These are phyloP conservation scores for Scopulariopsis brevicaulis DNA, from an alignment of 2,329 filamentous ascomycete genomes.

Conservation along the genomic window DNA sequence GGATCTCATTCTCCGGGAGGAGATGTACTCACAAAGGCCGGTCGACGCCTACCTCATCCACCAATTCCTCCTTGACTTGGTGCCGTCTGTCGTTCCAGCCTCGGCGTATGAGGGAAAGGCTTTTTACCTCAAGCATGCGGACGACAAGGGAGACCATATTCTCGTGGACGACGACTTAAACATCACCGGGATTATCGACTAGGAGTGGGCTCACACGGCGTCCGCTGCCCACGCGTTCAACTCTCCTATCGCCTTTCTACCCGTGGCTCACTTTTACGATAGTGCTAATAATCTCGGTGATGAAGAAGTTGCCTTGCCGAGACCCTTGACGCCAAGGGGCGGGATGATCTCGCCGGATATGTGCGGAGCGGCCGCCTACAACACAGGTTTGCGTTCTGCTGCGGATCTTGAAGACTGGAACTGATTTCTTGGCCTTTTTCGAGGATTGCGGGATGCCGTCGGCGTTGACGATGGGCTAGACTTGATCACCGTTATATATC, in stretches of 20 bases:
- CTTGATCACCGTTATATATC: no score
- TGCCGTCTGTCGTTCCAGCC: constrained; percentile 13
- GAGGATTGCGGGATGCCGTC: constrained; percentile 21
- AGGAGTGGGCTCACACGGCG: constrained; percentile 23
- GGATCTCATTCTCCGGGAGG: constrained; percentile 21
- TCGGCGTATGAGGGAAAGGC: constrained; percentile 12
- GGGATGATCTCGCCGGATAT: constrained; percentile 19
- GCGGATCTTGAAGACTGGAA: constrained; percentile 28
- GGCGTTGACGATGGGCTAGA: constrained; percentile 19
- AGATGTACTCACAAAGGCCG: constrained; percentile 20
- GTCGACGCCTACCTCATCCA: constrained; percentile 28
- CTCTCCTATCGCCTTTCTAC: constrained; percentile 25
- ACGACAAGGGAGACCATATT: no score
- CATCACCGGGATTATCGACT: constrained; percentile 36
- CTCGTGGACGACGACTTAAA: constrained; percentile 30
- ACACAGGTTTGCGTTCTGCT: constrained; percentile 28
- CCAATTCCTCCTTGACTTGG: constrained; percentile 25
- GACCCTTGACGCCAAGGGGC: constrained; percentile 18
- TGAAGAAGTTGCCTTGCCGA: constrained; percentile 23
- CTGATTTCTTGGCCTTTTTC: constrained; percentile 27
- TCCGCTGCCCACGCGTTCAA: constrained; percentile 26
- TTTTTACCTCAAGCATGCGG: constrained; percentile 33
- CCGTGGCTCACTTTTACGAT: constrained; percentile 26
- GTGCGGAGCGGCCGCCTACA: constrained; percentile 24
- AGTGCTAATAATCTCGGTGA: constrained; percentile 20